Percentiles rank a stretch among this genome's conserved stretches.
Evolutionary conservation across 345 rosid species (phyloP).

Genomic region (Mercurialis annua): DNA sequence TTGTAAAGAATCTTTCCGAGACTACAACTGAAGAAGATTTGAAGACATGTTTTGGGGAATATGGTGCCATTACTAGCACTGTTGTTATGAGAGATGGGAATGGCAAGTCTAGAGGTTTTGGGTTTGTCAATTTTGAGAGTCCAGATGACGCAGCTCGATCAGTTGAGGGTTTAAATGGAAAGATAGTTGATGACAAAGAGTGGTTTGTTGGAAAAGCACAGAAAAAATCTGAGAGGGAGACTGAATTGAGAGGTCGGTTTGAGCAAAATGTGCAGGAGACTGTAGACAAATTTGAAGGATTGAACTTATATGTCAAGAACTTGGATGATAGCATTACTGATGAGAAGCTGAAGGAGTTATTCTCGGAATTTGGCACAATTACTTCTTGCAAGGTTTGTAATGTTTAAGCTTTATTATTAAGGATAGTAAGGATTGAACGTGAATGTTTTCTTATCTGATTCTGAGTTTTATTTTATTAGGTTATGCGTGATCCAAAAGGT

Average conservation of each 20-base stretch:
- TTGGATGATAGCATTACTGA: conserved; percentile 77
- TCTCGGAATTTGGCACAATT: conserved; percentile 67
- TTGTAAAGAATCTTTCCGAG: conserved; percentile 81
- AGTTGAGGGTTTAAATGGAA: conserved; percentile 81
- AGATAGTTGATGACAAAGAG: conserved; percentile 70
- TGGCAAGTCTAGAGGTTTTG: conserved; percentile 85
- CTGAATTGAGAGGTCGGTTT: conserved; percentile 54
- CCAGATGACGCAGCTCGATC: conserved; percentile 83
- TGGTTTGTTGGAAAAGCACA: conserved; percentile 94
- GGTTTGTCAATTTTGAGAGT: conserved; percentile 89
- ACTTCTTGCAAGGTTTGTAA: conserved; percentile 78
- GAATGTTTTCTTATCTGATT: neutral
- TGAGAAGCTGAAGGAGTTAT: conserved; percentile 83
- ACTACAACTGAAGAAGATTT: conserved; percentile 69
- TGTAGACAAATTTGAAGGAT: conserved; percentile 74
- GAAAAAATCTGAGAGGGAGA: conserved; percentile 83
- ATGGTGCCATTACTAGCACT: conserved; percentile 73
- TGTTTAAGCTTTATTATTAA: no score
- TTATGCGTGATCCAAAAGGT: conserved; percentile 78
- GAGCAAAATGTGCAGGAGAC: conserved; percentile 84
- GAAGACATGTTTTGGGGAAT: conserved; percentile 66
- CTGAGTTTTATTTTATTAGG: conserved; percentile 24
- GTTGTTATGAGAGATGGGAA: conserved; percentile 81
- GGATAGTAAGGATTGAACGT: conserved; percentile 1
- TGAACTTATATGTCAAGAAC: conserved; percentile 82